Conservation (phyloP, 2,329 filamentous ascomycete species). For the Camillea tinctor region DNA sequence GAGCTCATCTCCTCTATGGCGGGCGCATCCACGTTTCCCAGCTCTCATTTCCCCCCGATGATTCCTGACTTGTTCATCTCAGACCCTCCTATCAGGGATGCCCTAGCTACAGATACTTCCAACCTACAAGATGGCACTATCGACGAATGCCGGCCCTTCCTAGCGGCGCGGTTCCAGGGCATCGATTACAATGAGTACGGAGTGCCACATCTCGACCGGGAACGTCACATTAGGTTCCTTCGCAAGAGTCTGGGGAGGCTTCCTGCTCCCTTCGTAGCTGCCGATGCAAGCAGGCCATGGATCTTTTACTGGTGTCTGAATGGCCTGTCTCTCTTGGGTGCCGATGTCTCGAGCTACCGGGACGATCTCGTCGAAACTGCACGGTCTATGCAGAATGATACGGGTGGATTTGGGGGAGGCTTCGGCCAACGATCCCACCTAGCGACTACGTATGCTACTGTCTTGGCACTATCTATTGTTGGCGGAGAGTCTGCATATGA, state of each 20-base stretch:
- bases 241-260: conserved; percentile 58
- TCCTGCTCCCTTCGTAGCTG: conserved; percentile 66
- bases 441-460: conserved; percentile 81
- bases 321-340: conserved; percentile 71
- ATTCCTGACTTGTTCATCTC: conserved; percentile 58
- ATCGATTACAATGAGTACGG: conserved; percentile 66
- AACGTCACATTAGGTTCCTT: conserved; percentile 61
- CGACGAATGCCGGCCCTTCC: conserved; percentile 65
- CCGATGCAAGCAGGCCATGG: conserved; percentile 91
- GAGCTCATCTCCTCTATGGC: conserved; percentile 16
- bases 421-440: conserved; percentile 87
- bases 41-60: conserved; percentile 17
- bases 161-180: conserved; percentile 53
- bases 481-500: conserved; percentile 72
- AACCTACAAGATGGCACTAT: conserved; percentile 67
- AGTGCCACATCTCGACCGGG: conserved; percentile 70
- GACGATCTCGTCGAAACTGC: conserved; percentile 73
- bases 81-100: conserved; percentile 63
- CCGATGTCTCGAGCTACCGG: conserved; percentile 68
- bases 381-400: conserved; percentile 74
- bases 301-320: conserved; percentile 89
- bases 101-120: conserved; percentile 66
- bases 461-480: conserved; percentile 76
- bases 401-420: conserved; percentile 90
- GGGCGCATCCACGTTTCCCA: neutral